Conservation (phyloP, 176 grass and related monocot species). For the Olyra latifolia region DNA sequence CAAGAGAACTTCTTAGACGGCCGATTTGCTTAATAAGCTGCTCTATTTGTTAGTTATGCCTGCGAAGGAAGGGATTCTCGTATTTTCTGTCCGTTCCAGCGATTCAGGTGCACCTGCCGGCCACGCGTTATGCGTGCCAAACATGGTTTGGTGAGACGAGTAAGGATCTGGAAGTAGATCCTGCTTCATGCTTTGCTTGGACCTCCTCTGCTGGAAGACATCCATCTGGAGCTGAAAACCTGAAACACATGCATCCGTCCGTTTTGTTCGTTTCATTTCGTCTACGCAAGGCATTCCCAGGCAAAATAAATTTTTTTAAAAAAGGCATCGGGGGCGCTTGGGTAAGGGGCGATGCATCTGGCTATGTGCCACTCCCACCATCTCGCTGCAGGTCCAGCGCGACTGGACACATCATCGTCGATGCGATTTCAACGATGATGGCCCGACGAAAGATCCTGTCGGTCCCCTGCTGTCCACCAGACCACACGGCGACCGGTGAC, state of each 20-base stretch:
- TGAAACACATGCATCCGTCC: background rate
- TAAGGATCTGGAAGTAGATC: background rate
- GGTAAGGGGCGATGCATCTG: background rate
- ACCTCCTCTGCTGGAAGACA: background rate
- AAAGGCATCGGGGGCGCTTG: too few relatives aligned
- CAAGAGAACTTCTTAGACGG: too few relatives aligned
- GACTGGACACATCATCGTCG: background rate
- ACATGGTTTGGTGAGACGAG: background rate
- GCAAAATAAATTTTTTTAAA: too few relatives aligned
- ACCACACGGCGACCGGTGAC: background rate
- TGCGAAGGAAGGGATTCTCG: too few relatives aligned
- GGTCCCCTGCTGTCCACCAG: background rate
- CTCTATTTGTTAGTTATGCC: too few relatives aligned
- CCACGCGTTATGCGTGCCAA: too few relatives aligned
- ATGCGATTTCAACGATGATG: conserved; percentile 37
- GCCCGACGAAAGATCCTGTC: conserved; percentile 8
- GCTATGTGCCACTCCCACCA: background rate
- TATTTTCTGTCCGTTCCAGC: too few relatives aligned
- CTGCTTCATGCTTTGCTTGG: background rate
- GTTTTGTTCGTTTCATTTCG: background rate
- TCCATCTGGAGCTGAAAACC: background rate
- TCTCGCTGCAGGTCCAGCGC: background rate
- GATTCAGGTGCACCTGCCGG: background rate
- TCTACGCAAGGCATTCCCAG: background rate
- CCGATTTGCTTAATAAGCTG: too few relatives aligned